Evolutionary conservation across 441 rosid genomes (phyloP).

Genomic region (Jatropha podagrica): DNA sequence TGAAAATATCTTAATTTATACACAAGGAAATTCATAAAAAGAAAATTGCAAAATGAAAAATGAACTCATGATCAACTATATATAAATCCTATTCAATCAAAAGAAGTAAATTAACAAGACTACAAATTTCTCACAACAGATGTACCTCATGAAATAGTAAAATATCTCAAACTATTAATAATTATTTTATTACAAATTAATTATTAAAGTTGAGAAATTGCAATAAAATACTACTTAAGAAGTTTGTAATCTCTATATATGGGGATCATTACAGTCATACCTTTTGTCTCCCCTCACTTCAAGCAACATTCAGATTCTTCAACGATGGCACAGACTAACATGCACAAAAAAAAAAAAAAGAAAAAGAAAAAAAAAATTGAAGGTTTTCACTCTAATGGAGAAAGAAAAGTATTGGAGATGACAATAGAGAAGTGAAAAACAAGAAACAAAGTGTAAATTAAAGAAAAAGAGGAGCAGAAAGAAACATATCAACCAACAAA

Average conservation of each 20-base stretch:
- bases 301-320: conserved; percentile 31
- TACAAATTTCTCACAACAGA: no score
- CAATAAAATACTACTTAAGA: conserved; percentile 8
- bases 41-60: no score
- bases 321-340: conserved; percentile 36
- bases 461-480: conserved; percentile 21
- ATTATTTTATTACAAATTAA: no score
- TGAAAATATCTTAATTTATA: no score
- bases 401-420: neutral
- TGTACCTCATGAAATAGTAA: neutral
- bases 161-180: neutral
- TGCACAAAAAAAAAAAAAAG: conserved; percentile 14
- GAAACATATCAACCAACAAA: conserved; percentile 32
- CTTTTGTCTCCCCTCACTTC: conserved; percentile 35
- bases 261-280: conserved; percentile 29
- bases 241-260: conserved; percentile 19
- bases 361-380: neutral
- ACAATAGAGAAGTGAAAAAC: conserved; percentile 17
- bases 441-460: conserved; percentile 19
- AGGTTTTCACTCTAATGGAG: no score
- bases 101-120: no score
- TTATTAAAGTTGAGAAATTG: neutral
- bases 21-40: no score
- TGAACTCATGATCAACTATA: no score
- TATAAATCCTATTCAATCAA: no score